A percentile compares a stretch with the other conserved stretches of the same genome.
Conservation (phyloP, 441 rosid genomes). For the Populus tomentosa region DNA sequence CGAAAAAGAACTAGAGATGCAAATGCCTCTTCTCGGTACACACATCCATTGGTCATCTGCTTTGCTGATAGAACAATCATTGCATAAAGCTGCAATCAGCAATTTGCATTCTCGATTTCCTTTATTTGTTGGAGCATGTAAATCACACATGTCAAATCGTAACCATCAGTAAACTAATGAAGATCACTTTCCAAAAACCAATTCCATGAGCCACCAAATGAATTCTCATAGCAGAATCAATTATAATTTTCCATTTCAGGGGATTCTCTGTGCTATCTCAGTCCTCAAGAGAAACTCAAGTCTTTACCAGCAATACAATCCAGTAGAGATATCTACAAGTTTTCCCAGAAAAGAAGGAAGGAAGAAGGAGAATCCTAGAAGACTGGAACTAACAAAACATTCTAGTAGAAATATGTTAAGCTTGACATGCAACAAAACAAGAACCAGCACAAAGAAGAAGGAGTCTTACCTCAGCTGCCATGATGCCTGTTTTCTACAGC, state of each 20-base stretch:
- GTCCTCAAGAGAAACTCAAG: background rate
- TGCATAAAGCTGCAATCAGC: background rate
- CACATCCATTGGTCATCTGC: background rate
- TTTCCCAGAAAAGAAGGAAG: background rate
- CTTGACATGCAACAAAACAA: background rate
- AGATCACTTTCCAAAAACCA: background rate
- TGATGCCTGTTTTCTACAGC: slow-evolving; percentile 24
- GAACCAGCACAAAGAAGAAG: background rate
- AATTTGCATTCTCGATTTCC: too few species aligned
- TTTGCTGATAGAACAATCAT: background rate
- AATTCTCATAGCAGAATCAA: background rate
- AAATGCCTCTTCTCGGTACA: background rate
- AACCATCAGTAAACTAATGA: background rate
- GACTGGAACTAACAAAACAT: background rate
- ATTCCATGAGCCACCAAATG: slow-evolving; percentile 1
- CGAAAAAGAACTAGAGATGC: background rate
- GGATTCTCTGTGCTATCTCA: background rate
- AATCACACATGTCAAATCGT: background rate
- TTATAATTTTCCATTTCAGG: background rate
- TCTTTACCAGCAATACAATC: background rate
- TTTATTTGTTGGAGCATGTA: too few species aligned
- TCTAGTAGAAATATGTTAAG: background rate
- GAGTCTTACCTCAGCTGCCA: background rate
- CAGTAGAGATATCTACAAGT: background rate
- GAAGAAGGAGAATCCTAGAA: too few species aligned